Percentiles rank a stretch among this genome's conserved stretches.
Evolutionary conservation across 768 basidiomycete genomes (phyloP).

Genomic region (Exidia glandulosa): DNA sequence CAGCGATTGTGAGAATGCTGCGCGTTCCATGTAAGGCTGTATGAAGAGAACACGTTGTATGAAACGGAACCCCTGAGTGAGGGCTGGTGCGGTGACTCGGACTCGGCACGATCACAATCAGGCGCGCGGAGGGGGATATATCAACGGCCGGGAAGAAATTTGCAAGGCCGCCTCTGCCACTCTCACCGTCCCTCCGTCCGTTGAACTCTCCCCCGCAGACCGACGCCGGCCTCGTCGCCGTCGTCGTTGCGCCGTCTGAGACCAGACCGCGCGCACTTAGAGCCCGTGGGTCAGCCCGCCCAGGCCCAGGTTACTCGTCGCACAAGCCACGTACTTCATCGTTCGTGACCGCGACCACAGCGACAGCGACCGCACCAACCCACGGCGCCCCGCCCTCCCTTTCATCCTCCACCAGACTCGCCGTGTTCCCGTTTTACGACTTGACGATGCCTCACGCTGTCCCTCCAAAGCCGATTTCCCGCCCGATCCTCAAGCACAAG

Average conservation of each 20-base stretch:
- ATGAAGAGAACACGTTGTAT: not conserved
- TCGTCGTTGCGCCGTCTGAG: slow-evolving; percentile 1
- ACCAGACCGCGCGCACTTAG: not conserved
- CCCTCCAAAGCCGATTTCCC: not conserved
- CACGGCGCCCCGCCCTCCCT: not conserved
- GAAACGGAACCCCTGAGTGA: too few species aligned
- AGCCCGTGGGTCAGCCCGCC: not conserved
- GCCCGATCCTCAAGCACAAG: not conserved
- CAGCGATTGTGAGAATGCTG: not conserved
- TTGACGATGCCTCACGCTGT: slow-evolving; percentile 1
- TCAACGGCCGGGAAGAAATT: too few species aligned
- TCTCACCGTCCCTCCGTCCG: not conserved
- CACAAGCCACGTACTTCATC: not conserved
- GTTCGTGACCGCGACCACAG: not conserved
- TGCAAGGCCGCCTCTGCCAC: not conserved
- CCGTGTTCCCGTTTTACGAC: not conserved
- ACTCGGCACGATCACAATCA: too few species aligned
- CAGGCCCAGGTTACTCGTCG: not conserved
- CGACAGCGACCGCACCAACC: not conserved
- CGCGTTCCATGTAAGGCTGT: not conserved
- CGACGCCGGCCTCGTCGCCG: not conserved
- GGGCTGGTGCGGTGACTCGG: not conserved
- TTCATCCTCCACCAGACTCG: not conserved
- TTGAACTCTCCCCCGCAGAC: not conserved
- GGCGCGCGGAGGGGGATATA: too few species aligned